Conservation (phyloP, 306 rosid genomes). For the Acacia melanoxylon region DNA sequence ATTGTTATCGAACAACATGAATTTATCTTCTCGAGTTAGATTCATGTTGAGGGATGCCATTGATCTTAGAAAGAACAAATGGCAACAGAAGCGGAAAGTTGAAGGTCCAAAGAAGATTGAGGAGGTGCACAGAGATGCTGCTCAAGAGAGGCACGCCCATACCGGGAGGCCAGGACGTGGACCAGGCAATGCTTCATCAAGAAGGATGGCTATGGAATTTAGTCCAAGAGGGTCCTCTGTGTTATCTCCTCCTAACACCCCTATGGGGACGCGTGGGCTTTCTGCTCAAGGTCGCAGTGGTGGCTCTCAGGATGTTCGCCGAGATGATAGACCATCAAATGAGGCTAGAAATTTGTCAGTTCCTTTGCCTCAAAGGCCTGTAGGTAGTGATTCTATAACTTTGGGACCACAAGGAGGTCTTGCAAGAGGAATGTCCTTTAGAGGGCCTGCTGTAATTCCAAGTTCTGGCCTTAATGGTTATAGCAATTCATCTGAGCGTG, state of each 20-base stretch:
- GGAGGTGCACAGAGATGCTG: slow-evolving; percentile 97
- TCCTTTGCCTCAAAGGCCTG: slow-evolving; percentile 61
- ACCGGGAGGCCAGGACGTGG: slow-evolving; percentile 80
- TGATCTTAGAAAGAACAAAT: slow-evolving; percentile 85
- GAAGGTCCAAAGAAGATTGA: slow-evolving; percentile 99
- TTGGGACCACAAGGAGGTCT: slow-evolving; percentile 98
- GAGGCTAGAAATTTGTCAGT: slow-evolving; percentile 70
- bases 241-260: slow-evolving; percentile 63
- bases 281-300: slow-evolving; percentile 66
- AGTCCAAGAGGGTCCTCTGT: slow-evolving; percentile 62
- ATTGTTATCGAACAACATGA: slow-evolving; percentile 70
- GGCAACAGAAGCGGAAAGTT: slow-evolving; percentile 95
- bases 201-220: slow-evolving; percentile 77
- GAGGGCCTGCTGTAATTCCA: slow-evolving; percentile 68
- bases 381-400: slow-evolving; percentile 68
- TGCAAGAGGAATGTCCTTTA: slow-evolving; percentile 88
- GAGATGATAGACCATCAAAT: slow-evolving; percentile 65
- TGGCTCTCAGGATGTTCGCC: slow-evolving; percentile 73
- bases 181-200: slow-evolving; percentile 55
- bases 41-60: slow-evolving; percentile 92
- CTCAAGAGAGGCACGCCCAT: slow-evolving; percentile 90
- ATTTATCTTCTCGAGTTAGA: slow-evolving; percentile 88
- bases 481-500: slow-evolving; percentile 48
- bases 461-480: slow-evolving; percentile 60
- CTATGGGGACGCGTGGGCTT: slow-evolving; percentile 62